Evolutionary conservation across 306 rosid genomes (phyloP).

Genomic region (Dalbergia cochinchinensis): DNA sequence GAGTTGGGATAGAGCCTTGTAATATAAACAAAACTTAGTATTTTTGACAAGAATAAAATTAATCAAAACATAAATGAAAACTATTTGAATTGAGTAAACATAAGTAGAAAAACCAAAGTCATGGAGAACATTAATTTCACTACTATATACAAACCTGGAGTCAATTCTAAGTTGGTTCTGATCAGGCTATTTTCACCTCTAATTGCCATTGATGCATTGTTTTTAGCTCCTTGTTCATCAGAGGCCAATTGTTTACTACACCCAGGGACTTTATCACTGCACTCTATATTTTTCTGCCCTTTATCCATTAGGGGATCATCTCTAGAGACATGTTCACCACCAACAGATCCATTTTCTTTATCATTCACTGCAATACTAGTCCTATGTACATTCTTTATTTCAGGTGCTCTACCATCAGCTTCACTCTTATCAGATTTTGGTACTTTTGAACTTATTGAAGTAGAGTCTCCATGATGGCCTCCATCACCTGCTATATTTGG

Average conservation of each 20-base stretch:
- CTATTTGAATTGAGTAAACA: slow-evolving; percentile 6
- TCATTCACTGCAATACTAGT: slow-evolving; percentile 57
- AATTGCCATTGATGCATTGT: slow-evolving; percentile 47
- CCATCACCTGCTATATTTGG: slow-evolving; percentile 65
- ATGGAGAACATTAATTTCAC: slow-evolving; percentile 5
- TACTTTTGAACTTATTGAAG: slow-evolving; percentile 55
- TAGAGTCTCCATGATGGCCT: slow-evolving; percentile 60
- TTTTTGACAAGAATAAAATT: slow-evolving; percentile 33
- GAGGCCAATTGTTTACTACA: slow-evolving; percentile 53
- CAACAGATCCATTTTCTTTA: slow-evolving; percentile 67
- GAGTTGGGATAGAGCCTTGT: slow-evolving; percentile 59
- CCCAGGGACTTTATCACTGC: slow-evolving; percentile 62
- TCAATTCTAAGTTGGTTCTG: slow-evolving; percentile 60
- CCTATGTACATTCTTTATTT: slow-evolving; percentile 58
- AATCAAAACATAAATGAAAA: slow-evolving; percentile 15
- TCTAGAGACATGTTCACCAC: slow-evolving; percentile 51
- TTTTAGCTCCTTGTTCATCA: slow-evolving; percentile 61
- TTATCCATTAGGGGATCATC: slow-evolving; percentile 62
- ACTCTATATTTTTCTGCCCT: slow-evolving; percentile 61
- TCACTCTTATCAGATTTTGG: slow-evolving; percentile 63
- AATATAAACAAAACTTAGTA: slow-evolving; percentile 49
- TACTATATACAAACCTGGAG: slow-evolving; percentile 66
- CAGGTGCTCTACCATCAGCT: slow-evolving; percentile 59
- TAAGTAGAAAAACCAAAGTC: slow-evolving; percentile 27
- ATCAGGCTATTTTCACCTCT: slow-evolving; percentile 65